Base-by-base conservation (phyloP, 305 asterid species). In the Fraxinus dipetala region DNA sequence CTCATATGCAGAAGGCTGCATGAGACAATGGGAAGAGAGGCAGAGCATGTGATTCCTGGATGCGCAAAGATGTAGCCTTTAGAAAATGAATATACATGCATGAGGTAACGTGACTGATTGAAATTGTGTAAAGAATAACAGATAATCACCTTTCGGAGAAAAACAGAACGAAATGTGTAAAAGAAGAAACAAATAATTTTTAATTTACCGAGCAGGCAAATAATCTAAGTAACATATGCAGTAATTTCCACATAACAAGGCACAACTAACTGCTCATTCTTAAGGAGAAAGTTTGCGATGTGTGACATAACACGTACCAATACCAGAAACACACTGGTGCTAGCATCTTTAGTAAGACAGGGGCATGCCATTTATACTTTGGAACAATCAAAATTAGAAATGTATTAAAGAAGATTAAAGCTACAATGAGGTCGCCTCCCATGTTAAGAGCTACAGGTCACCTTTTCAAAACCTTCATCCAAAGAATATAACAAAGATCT, bases 11-110 rank as follows among this genome's bases (percentile, higher is more conserved):
- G 82, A 85, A 88, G 79, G 87, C 93, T 81, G 88, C 93, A 89
- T 89, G 95, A 90, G 90, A 90, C 87, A 85, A 82, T 80, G 81
- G 86, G 83, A 87, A 91, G 88, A 85, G 90, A 81, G 89, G 88
- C 88, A 85, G 88, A 90, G 90, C 89, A 87, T 90, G 91, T 87
- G 92, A 87, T 92, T 36, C 94, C 94, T 88, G 92, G 98, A 92
- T 88, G 86, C 85, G 88, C 78, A 86, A 90, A 86, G 81, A 85
- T 81, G 78, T 80, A 78, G 82, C 69, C 91, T 85, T 89, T 89
- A 89, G 88, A 86, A 85, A 67, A 31, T 0, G 6, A 45, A 30
- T 34, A 84, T 14, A 75, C 76, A 13, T 10, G 13, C 72, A 24
- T 8, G 72, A 59, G 8, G 24, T 8, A 45, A 32, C 35, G 69